Percentiles rank a stretch among this genome's conserved stretches.
Evolutionary conservation across 2,329 filamentous ascomycete genomes (phyloP).

Genomic region (Neocatenulostroma microsporum): DNA sequence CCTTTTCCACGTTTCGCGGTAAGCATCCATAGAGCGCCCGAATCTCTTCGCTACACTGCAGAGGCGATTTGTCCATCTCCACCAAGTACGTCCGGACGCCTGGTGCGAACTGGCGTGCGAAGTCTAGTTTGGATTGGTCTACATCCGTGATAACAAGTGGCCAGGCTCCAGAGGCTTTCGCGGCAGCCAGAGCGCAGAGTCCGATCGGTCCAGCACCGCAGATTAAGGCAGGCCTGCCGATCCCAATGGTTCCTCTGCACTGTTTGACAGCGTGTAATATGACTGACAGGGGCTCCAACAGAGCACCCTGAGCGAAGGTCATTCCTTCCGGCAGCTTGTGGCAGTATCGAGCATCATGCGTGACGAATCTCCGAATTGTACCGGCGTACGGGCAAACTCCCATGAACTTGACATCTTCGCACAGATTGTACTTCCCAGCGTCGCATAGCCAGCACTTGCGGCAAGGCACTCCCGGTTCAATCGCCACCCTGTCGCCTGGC

Average conservation of each 20-base stretch:
- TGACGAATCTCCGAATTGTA: slow-evolving; percentile 78
- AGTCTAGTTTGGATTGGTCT: slow-evolving; percentile 66
- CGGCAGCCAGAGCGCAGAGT: slow-evolving; percentile 50
- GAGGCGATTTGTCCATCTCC: slow-evolving; percentile 12
- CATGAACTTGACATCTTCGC: slow-evolving; percentile 76
- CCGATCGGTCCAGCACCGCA: slow-evolving; percentile 60
- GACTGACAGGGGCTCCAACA: slow-evolving; percentile 60
- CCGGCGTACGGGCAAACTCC: slow-evolving; percentile 85
- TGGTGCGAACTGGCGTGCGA: slow-evolving; percentile 60
- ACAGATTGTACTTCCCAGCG: slow-evolving; percentile 80
- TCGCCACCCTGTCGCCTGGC: slow-evolving; percentile 57
- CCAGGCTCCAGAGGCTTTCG: slow-evolving; percentile 58
- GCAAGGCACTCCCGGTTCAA: slow-evolving; percentile 61
- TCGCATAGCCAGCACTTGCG: slow-evolving; percentile 58
- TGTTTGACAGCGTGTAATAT: slow-evolving; percentile 37
- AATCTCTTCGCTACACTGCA: slow-evolving; percentile 23
- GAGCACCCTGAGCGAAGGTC: slow-evolving; percentile 72
- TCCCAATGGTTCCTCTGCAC: slow-evolving; percentile 8
- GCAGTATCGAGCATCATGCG: slow-evolving; percentile 75
- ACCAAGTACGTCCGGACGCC: slow-evolving; percentile 22
- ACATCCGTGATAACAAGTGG: slow-evolving; percentile 83
- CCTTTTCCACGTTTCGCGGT: slow-evolving; percentile 8
- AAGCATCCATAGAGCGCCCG: slow-evolving; percentile 8
- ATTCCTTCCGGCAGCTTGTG: slow-evolving; percentile 76
- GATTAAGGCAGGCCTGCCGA: slow-evolving; percentile 39